Conservation (phyloP, 257 asterid genomes). For the Schizonepeta tenuifolia region DNA sequence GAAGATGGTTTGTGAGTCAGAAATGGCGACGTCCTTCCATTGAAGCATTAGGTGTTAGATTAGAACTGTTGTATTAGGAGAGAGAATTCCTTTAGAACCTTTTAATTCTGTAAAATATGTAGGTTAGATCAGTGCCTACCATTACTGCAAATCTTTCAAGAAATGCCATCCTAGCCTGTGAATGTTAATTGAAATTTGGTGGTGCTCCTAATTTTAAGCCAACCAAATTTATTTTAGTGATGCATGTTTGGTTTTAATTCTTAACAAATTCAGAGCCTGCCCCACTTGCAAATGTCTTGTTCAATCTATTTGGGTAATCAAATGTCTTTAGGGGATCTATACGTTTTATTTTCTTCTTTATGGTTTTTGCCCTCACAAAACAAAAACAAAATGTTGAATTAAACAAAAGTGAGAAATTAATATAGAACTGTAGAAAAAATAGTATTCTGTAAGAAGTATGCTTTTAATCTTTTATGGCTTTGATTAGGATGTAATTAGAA, state of each 20-base stretch:
- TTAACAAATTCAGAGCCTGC: neutral
- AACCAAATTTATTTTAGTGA: conserved; percentile 16
- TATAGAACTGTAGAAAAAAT: no score
- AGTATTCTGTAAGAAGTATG: no score
- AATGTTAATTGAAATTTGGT: conserved; percentile 20
- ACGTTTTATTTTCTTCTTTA: neutral
- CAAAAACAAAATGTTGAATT: neutral
- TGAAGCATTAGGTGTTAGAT: conserved; percentile 36
- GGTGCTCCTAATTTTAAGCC: conserved; percentile 25
- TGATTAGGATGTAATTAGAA: no score
- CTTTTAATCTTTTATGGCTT: no score
- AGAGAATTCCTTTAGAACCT: neutral
- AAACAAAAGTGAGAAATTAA: neutral
- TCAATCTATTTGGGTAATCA: no score
- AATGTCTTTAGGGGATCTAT: neutral
- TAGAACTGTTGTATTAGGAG: conserved; percentile 34
- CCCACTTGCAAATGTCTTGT: neutral
- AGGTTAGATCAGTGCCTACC: conserved; percentile 31
- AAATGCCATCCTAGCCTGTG: conserved; percentile 30
- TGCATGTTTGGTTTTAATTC: neutral
- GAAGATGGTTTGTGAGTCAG: conserved; percentile 37
- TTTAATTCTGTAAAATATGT: conserved; percentile 24
- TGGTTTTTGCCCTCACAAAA: neutral
- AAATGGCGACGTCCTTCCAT: conserved; percentile 2
- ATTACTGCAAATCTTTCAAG: conserved; percentile 1